These are phyloP conservation scores for Monarda citriodora DNA, from an alignment of 305 asterid genomes.

Conservation along the genomic window DNA sequence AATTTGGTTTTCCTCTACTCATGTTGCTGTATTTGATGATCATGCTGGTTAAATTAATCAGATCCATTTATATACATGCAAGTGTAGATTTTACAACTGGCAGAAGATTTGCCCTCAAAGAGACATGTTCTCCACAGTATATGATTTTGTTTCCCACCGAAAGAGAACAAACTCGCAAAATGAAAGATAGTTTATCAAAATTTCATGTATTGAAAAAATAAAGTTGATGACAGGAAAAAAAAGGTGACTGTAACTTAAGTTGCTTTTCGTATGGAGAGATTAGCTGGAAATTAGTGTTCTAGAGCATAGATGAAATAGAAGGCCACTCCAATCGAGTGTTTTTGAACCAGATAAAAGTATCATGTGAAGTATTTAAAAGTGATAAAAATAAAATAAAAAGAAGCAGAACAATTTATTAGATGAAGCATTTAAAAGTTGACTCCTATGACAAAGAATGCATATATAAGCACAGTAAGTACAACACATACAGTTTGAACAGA, in stretches of 20 bases:
- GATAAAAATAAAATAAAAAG: not conserved
- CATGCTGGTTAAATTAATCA: too few species aligned
- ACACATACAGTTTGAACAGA: conserved; percentile 85
- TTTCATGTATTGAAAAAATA: not conserved
- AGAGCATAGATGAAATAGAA: too few species aligned
- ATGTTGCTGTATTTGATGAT: too few species aligned
- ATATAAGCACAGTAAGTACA: conserved; percentile 18
- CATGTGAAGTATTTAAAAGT: not conserved
- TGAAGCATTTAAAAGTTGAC: not conserved
- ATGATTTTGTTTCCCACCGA: too few species aligned
- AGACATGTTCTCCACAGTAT: not conserved
- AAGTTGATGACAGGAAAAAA: not conserved
- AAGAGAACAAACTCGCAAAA: too few species aligned
- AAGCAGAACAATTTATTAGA: not conserved
- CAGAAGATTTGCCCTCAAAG: conserved; percentile 1
- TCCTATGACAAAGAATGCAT: not conserved
- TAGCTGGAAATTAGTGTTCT: too few species aligned
- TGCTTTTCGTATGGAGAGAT: not conserved
- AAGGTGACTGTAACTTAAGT: not conserved
- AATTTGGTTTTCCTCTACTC: too few species aligned
- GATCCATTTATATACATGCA: conserved; percentile 1
- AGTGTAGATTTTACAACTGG: conserved; percentile 10
- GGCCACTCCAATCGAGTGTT: too few species aligned
- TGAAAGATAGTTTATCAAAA: not conserved
- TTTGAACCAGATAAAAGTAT: too few species aligned